Conservation (phyloP, 176 grass and related monocot genomes). For the Musa beccarii region DNA sequence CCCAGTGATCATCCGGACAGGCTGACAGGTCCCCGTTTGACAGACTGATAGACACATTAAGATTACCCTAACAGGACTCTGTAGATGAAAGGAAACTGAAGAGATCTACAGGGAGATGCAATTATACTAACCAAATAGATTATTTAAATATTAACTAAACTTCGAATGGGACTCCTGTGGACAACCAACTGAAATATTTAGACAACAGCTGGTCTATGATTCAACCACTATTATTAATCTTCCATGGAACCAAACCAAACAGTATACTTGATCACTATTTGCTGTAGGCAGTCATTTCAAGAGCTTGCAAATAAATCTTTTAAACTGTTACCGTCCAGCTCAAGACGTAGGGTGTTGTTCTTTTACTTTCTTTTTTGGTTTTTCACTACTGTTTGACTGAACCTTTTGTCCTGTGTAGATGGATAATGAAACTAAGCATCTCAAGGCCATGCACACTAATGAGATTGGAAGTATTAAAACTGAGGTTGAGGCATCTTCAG, state of each 20-base stretch:
- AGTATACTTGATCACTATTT: neutral
- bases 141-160: neutral
- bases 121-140: neutral
- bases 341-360: neutral
- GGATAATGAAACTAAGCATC: slow-evolving; percentile 55
- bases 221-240: too few relatives aligned
- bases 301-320: too few relatives aligned
- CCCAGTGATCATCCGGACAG: too few relatives aligned
- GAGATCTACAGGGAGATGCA: neutral
- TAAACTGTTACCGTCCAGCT: too few relatives aligned
- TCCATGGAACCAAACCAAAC: neutral
- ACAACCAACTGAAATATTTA: too few relatives aligned
- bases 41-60: too few relatives aligned
- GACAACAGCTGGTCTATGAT: too few relatives aligned
- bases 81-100: neutral
- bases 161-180: too few relatives aligned
- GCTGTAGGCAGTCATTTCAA: neutral
- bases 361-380: neutral
- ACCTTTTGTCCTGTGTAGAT: slow-evolving; percentile 23
- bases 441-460: slow-evolving; percentile 47
- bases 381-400: slow-evolving; percentile 6
- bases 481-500: slow-evolving; percentile 53
- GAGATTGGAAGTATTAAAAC: slow-evolving; percentile 45
- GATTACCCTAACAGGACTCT: too few relatives aligned
- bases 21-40: too few relatives aligned